These are phyloP conservation scores for Psophocarpus tetragonolobus DNA, from an alignment of 306 rosid genomes.

Conservation along the genomic window DNA sequence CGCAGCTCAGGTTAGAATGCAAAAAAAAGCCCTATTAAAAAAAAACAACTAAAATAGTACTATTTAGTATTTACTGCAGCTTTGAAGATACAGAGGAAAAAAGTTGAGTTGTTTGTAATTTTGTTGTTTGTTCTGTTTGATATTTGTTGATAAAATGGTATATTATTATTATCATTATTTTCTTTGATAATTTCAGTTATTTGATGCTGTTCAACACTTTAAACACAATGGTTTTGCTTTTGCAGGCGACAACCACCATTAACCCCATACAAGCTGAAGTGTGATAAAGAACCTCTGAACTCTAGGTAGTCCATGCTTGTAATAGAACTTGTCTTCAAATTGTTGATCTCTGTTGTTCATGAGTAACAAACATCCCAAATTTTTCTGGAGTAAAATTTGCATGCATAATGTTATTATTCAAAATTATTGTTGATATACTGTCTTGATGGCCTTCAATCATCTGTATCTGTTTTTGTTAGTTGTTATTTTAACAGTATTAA, in stretches of 20 bases:
- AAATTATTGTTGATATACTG: conserved; percentile 8
- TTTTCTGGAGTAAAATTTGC: conserved; percentile 19
- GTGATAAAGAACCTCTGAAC: conserved; percentile 87
- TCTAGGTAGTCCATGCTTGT: conserved; percentile 56
- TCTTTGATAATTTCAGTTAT: neutral
- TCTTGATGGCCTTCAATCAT: neutral
- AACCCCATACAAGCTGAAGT: conserved; percentile 81
- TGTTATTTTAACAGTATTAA: conserved; percentile 16
- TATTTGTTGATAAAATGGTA: neutral
- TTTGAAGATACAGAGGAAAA: neutral
- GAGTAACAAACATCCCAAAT: neutral
- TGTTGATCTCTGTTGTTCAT: neutral
- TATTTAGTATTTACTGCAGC: neutral
- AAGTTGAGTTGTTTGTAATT: neutral
- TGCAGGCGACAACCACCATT: conserved; percentile 78
- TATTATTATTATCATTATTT: neutral
- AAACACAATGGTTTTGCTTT: conserved; percentile 31
- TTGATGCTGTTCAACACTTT: conserved; percentile 27
- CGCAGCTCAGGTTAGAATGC: neutral
- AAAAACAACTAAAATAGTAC: neutral
- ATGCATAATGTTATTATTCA: neutral
- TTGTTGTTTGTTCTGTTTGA: neutral
- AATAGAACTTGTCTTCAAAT: neutral
- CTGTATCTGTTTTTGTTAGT: neutral
- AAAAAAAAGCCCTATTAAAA: neutral